Percentiles rank a stretch among this genome's conserved stretches.
phyloP scores from a whole-genome alignment of 2,329 filamentous ascomycete species.

The Helotiales sp. region DNA sequence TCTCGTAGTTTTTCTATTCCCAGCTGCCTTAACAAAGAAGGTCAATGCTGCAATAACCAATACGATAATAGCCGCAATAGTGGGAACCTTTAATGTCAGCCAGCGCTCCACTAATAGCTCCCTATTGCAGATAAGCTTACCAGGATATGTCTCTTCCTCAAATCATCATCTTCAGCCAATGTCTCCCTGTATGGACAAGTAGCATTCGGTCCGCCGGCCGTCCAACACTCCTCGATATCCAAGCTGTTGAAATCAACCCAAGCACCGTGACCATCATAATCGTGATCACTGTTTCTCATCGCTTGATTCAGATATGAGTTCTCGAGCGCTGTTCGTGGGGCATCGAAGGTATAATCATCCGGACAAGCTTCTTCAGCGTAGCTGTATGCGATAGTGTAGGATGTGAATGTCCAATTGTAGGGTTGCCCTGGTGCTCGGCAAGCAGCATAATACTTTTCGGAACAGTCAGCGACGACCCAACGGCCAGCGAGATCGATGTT shows the following conservation, averaged over 20 bases:
- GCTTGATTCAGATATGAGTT: slow-evolving; percentile 53
- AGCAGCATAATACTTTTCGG: slow-evolving; percentile 48
- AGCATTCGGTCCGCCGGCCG: slow-evolving; percentile 52
- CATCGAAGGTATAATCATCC: slow-evolving; percentile 48
- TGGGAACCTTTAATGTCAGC: slow-evolving; percentile 55
- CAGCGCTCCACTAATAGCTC: no score
- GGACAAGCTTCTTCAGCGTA: slow-evolving; percentile 49
- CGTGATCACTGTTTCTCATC: slow-evolving; percentile 26
- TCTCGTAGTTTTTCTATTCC: slow-evolving; percentile 55
- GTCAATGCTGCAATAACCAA: slow-evolving; percentile 60
- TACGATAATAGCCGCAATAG: slow-evolving; percentile 62
- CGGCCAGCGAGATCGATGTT: slow-evolving; percentile 50
- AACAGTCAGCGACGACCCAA: slow-evolving; percentile 60
- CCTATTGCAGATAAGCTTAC: slow-evolving; percentile 24
- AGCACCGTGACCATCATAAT: slow-evolving; percentile 39
- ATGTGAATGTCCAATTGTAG: slow-evolving; percentile 57
- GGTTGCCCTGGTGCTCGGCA: slow-evolving; percentile 55
- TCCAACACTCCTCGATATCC: slow-evolving; percentile 59
- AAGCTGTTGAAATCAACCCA: slow-evolving; percentile 64
- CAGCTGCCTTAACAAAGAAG: slow-evolving; percentile 63
- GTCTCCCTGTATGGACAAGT: slow-evolving; percentile 57
- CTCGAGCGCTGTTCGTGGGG: slow-evolving; percentile 62
- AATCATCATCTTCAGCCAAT: slow-evolving; percentile 35
- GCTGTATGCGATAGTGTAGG: slow-evolving; percentile 42
- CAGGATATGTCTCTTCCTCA: slow-evolving; percentile 46